These are phyloP conservation scores for Puccinia hordei DNA, from an alignment of 1,284 basidiomycete species.

Conservation along the genomic window DNA sequence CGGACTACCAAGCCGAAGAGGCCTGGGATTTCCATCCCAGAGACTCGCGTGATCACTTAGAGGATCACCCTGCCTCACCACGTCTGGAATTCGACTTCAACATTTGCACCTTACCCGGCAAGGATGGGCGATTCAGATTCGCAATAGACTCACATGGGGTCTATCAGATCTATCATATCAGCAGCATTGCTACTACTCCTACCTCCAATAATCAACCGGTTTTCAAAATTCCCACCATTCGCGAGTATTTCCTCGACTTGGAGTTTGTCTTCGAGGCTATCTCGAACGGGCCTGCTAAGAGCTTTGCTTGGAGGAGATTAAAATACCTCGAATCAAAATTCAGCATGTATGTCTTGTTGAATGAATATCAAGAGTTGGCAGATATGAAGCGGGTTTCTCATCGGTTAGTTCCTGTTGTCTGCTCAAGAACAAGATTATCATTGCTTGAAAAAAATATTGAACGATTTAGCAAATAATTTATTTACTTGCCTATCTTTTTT, in stretches of 20 bases:
- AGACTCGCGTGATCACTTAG: conserved; percentile 50
- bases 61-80: conserved; percentile 39
- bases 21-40: conserved; percentile 19
- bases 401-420: conserved; percentile 53
- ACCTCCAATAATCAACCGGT: conserved; percentile 61
- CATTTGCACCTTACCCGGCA: conserved; percentile 71
- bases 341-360: conserved; percentile 86
- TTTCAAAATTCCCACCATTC: conserved; percentile 79
- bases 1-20: conserved; percentile 52
- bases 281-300: conserved; percentile 80
- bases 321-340: conserved; percentile 96
- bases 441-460: too few species aligned
- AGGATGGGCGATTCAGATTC: conserved; percentile 66
- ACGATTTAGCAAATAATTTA: too few species aligned
- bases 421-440: not conserved
- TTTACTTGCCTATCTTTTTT: not conserved
- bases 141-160: conserved; percentile 80
- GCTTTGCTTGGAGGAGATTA: conserved; percentile 87
- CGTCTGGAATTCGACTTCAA: conserved; percentile 66
- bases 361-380: conserved; percentile 90
- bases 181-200: conserved; percentile 52
- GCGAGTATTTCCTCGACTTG: conserved; percentile 95
- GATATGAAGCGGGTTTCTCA: conserved; percentile 81
- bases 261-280: conserved; percentile 68
- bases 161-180: conserved; percentile 72